phyloP scores from a whole-genome alignment of 345 rosid species.

The Salix purpurea region DNA sequence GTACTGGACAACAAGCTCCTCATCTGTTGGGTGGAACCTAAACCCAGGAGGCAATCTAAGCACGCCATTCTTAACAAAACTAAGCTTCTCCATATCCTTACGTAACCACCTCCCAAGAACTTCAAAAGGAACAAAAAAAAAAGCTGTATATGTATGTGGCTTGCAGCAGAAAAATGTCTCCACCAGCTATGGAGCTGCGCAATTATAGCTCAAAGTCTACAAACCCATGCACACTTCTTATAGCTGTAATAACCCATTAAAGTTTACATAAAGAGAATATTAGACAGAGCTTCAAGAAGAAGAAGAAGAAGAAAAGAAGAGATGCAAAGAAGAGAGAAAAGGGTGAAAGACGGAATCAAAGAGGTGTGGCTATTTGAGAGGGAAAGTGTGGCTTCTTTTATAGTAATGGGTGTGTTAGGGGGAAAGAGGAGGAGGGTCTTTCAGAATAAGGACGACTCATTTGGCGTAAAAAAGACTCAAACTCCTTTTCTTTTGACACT shows the following conservation, averaged over 20 bases:
- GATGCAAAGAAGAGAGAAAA: not conserved
- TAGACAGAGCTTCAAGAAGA: not conserved
- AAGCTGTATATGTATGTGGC: not conserved
- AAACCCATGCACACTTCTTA: not conserved
- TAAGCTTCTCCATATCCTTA: conserved; percentile 48
- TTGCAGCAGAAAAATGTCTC: not conserved
- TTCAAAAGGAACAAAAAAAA: too few relatives aligned
- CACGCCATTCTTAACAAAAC: conserved; percentile 54
- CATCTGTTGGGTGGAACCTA: conserved; percentile 89
- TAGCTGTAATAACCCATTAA: not conserved
- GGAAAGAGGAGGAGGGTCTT: not conserved
- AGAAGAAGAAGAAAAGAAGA: conserved; percentile 5
- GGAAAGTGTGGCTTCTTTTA: conserved; percentile 37
- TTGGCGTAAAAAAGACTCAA: conserved; percentile 81
- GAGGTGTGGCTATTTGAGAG: conserved; percentile 14
- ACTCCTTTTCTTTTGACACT: conserved; percentile 26
- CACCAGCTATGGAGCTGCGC: not conserved
- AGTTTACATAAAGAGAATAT: not conserved
- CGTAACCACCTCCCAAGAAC: not conserved
- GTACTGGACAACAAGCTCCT: conserved; percentile 81
- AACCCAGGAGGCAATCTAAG: conserved; percentile 85
- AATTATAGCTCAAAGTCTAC: not conserved
- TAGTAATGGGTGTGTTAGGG: conserved; percentile 29
- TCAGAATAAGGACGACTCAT: conserved; percentile 34
- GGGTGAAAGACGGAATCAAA: not conserved